Conservation (phyloP, 495 filamentous ascomycete species). For the Pyronema domesticum region DNA sequence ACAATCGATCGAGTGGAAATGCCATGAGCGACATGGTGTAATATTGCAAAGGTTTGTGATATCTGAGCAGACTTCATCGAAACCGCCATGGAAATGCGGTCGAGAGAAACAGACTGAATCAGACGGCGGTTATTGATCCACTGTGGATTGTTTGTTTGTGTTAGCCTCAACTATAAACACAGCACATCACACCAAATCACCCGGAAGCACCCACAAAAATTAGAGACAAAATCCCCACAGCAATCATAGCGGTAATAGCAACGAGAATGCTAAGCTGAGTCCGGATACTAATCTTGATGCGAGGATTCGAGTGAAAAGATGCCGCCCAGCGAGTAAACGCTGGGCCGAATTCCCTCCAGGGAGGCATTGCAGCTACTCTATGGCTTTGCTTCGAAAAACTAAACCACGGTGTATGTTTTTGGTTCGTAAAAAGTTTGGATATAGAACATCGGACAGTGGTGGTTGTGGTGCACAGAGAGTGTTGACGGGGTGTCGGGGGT, state of each 20-base stretch:
- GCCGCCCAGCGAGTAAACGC: neutral
- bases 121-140: slow-evolving; percentile 46
- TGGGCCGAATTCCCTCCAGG: neutral
- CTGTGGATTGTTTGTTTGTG: slow-evolving; percentile 8
- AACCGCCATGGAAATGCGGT: slow-evolving; percentile 49
- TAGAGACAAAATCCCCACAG: slow-evolving; percentile 42
- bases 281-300: slow-evolving; percentile 27
- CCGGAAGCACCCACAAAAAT: slow-evolving; percentile 35
- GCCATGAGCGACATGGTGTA: slow-evolving; percentile 38
- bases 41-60: slow-evolving; percentile 29
- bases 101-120: slow-evolving; percentile 34
- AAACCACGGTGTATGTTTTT: too few relatives aligned
- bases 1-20: slow-evolving; percentile 40
- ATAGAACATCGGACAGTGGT: too few relatives aligned
- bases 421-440: too few relatives aligned
- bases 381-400: too few relatives aligned
- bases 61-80: slow-evolving; percentile 71
- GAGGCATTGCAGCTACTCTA: too few relatives aligned
- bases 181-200: neutral
- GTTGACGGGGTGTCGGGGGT: too few relatives aligned
- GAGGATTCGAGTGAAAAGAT: neutral
- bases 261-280: slow-evolving; percentile 48
- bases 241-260: slow-evolving; percentile 39
- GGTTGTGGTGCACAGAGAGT: too few relatives aligned
- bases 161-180: neutral